Percentiles rank a stretch among this genome's conserved stretches.
Evolutionary conservation across 2,329 filamentous ascomycete genomes (phyloP).

Genomic region (Xylariales sp.): DNA sequence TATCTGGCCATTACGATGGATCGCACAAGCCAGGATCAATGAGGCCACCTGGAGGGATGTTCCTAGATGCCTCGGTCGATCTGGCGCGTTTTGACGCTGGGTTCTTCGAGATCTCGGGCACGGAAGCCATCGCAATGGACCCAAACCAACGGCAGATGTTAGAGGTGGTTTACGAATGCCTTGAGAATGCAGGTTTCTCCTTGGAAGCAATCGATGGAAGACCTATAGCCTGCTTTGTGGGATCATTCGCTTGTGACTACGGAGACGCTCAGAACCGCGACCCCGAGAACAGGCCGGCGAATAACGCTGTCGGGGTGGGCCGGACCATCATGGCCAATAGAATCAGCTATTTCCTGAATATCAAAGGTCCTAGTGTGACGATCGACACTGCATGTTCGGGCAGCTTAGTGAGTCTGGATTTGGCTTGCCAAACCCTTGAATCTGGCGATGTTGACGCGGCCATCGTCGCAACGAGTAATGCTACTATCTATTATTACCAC

Average conservation of each 20-base stretch:
- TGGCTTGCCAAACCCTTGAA: conserved; percentile 22
- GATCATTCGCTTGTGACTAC: conserved; percentile 38
- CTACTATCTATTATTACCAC: no score
- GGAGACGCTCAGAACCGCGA: conserved; percentile 40
- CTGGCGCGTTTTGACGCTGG: no score
- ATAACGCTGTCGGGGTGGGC: conserved; percentile 13
- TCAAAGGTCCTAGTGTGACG: conserved; percentile 44
- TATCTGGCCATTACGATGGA: no score
- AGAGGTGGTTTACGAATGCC: conserved; percentile 47
- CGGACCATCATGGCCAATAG: conserved; percentile 47
- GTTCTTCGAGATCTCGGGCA: no score
- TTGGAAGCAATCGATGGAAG: conserved; percentile 35
- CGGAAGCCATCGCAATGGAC: conserved; percentile 39
- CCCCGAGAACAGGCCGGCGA: conserved; percentile 38
- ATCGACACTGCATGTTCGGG: conserved; percentile 30
- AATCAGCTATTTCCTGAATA: conserved; percentile 51
- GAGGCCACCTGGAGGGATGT: no score
- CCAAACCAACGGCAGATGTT: conserved; percentile 47
- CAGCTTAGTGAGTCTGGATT: conserved; percentile 23
- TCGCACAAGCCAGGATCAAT: no score
- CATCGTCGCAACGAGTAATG: no score
- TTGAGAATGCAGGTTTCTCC: conserved; percentile 46
- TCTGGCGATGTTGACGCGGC: neutral
- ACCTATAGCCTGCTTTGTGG: conserved; percentile 43
- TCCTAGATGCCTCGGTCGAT: no score